Evolutionary conservation across 148 eudicot genomes (phyloP).

Genomic region (Vaccinium macrocarpon): DNA sequence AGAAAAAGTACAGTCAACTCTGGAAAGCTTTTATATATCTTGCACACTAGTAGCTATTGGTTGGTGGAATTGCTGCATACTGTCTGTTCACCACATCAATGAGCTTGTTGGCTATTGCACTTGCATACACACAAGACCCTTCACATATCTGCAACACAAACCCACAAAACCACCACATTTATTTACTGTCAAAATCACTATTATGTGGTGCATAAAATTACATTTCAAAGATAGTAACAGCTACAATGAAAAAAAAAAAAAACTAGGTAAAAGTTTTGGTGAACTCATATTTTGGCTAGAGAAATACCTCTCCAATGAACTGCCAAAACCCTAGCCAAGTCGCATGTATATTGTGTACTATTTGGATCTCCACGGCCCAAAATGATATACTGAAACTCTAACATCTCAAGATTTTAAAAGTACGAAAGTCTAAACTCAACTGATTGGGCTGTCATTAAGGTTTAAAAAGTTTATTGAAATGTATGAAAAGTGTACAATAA

Average conservation of each 20-base stretch:
- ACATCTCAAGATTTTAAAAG: too few relatives aligned
- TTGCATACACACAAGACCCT: conserved; percentile 90
- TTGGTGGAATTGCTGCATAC: conserved; percentile 40
- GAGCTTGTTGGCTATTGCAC: conserved; percentile 87
- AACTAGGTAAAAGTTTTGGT: too few relatives aligned
- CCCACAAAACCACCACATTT: not conserved
- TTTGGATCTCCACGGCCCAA: not conserved
- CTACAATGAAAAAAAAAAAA: not conserved
- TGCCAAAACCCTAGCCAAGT: not conserved
- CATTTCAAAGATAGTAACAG: not conserved
- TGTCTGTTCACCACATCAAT: conserved; percentile 82
- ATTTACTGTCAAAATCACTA: not conserved
- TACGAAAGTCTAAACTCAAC: too few relatives aligned
- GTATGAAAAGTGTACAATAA: too few relatives aligned
- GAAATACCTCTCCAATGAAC: not conserved
- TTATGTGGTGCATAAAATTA: too few relatives aligned
- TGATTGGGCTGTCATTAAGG: too few relatives aligned
- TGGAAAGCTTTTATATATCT: not conserved
- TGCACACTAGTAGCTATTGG: conserved; percentile 27
- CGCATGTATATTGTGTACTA: not conserved
- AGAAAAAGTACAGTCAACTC: not conserved
- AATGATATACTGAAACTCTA: not conserved
- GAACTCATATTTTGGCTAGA: not conserved
- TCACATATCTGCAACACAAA: conserved; percentile 64
- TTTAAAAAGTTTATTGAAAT: too few relatives aligned